These are phyloP conservation scores for Posidonia australis DNA, from an alignment of 106 monocot species.

Conservation along the genomic window DNA sequence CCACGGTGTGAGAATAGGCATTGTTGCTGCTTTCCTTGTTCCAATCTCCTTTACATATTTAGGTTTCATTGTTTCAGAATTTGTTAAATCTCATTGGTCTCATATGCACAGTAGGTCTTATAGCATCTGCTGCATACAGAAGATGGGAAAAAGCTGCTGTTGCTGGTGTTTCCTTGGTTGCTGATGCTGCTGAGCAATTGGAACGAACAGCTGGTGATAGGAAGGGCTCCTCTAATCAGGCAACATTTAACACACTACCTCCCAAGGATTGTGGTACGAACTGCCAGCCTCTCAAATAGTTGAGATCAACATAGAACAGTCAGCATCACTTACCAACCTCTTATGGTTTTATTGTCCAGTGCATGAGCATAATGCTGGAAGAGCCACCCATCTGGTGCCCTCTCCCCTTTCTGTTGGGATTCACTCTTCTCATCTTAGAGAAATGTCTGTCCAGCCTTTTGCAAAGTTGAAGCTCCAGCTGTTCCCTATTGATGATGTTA, in stretches of 20 bases:
- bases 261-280: not conserved
- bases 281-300: not conserved
- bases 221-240: conserved; percentile 21
- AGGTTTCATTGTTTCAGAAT: not conserved
- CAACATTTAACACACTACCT: conserved; percentile 9
- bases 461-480: conserved; percentile 80
- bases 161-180: conserved; percentile 94
- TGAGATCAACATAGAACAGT: not conserved
- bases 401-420: conserved; percentile 13
- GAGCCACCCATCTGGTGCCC: not conserved
- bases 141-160: conserved; percentile 97
- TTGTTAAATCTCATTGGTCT: not conserved
- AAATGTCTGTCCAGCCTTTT: conserved; percentile 25
- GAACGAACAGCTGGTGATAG: conserved; percentile 35
- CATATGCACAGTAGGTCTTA: conserved; percentile 29
- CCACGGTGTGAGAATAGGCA: not conserved
- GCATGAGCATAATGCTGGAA: conserved; percentile 8
- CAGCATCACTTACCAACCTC: not conserved
- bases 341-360: not conserved
- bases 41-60: not conserved
- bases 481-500: conserved; percentile 75
- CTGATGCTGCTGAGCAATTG: conserved; percentile 94
- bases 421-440: conserved; percentile 27
- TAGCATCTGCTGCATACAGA: conserved; percentile 71
- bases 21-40: not conserved